Evolutionary conservation across 2,329 filamentous ascomycete species (phyloP).

Genomic region (Penicillium corylophilum): DNA sequence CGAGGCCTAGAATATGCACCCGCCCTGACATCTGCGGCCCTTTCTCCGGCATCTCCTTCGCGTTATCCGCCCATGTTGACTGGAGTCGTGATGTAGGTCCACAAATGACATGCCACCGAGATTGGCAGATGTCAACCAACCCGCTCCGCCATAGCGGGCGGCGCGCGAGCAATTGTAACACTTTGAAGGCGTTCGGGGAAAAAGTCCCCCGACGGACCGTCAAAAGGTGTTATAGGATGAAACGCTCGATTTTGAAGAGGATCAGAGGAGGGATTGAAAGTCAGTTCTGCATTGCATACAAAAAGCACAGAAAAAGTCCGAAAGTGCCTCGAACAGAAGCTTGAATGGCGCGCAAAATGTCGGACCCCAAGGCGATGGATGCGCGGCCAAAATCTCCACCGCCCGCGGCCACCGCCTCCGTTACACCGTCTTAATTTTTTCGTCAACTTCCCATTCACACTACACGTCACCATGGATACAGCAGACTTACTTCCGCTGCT

Average conservation of each 20-base stretch:
- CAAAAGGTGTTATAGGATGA: not conserved
- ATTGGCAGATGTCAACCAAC: slow-evolving; percentile 15
- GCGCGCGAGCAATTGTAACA: slow-evolving; percentile 36
- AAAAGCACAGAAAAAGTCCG: not conserved
- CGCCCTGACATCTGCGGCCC: slow-evolving; percentile 42
- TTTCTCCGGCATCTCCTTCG: slow-evolving; percentile 20
- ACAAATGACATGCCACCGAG: slow-evolving; percentile 1
- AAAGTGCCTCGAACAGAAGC: not conserved
- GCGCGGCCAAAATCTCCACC: slow-evolving; percentile 16
- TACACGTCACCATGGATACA: slow-evolving; percentile 49
- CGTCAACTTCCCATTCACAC: slow-evolving; percentile 13
- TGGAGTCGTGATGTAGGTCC: slow-evolving; percentile 12
- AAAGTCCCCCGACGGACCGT: slow-evolving; percentile 10
- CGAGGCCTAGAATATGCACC: slow-evolving; percentile 76
- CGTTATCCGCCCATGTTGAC: slow-evolving; percentile 32
- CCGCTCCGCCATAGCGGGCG: slow-evolving; percentile 35
- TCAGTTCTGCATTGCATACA: not conserved
- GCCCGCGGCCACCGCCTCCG: slow-evolving; percentile 19
- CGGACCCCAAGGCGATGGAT: slow-evolving; percentile 5
- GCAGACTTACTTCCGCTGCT: slow-evolving; percentile 65
- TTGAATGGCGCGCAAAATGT: slow-evolving; percentile 1
- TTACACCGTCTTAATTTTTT: slow-evolving; percentile 22
- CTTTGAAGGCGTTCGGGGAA: slow-evolving; percentile 28
- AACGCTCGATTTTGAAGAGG: not conserved
- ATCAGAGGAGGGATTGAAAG: not conserved